Evolutionary conservation across 805 yeast genomes (phyloP), one percentile per base, ranked within the genome.

Genomic region (Danielia oregonensis): DNA sequence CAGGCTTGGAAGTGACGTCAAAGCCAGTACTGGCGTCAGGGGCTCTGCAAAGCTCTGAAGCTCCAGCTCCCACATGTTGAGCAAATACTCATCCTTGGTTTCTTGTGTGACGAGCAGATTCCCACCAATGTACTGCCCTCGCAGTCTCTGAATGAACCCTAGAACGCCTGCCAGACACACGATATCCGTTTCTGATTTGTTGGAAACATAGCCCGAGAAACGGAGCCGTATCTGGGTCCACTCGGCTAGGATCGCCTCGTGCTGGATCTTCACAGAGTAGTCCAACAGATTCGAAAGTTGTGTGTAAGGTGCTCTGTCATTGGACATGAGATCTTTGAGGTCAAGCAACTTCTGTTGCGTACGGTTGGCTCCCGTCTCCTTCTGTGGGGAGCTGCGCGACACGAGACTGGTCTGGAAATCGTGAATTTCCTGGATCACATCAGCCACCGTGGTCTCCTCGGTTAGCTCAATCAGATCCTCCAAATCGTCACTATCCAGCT

Each of bases 171-270:
- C 38, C 5, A 26, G 31, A 25, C 42, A 34, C n/a, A 31, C 17
- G 5, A 30, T 35, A 11, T 25, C 21, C 25, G 24, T 33, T 26
- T 9, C 13, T 23, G 32, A 33, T 30, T 13, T 39, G 30, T 32
- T 13, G 25, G 36, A 13, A 17, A 37, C 21, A 28, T 23, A 27
- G 7, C 48, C 48, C 11, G 58, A 46, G 29, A 63, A 66, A 21
- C 71, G 44, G 12, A 63, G 48, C 23, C 70, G 41, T 9, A 66
- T 61, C 10, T 58, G 56, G 5, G 58, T 63, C 49, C 65, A 66
- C 32, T 66, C 66, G 2, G 60, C 51, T 26, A 48, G 37, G 4
- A 66, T 46, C 2, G 59, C 55, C 39, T 66, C 70, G 42, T 65
- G 56, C 36, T 63, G 69, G 17, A 63, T 63, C 31, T 52, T 58